A percentile compares a stretch with the other conserved stretches of the same genome.
Conservation (phyloP, 345 rosid species). For the Rhodamnia argentea region DNA sequence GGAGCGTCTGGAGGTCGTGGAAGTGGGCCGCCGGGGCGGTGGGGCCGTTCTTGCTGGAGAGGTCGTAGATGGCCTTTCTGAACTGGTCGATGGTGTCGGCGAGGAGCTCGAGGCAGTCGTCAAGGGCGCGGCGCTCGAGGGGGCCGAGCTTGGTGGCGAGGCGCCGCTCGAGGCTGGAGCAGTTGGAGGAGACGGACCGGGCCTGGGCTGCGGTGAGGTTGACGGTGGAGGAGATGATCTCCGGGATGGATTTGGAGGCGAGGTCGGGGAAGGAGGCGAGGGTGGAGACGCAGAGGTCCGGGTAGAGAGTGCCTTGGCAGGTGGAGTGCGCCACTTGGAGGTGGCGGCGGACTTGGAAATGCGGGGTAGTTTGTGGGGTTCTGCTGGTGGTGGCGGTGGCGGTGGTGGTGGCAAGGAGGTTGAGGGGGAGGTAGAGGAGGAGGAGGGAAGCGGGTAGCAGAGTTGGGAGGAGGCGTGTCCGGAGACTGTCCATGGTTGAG, state of each 20-base stretch:
- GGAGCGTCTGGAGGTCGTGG: slow-evolving; percentile 49
- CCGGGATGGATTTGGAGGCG: slow-evolving; percentile 19
- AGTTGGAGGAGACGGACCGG: slow-evolving; percentile 29
- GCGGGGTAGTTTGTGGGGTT: not conserved
- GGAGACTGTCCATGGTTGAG: not conserved
- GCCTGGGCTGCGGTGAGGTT: slow-evolving; percentile 43
- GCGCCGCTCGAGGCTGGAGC: slow-evolving; percentile 25
- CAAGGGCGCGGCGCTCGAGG: slow-evolving; percentile 35
- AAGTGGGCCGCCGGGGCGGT: slow-evolving; percentile 14
- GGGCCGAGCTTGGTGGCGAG: slow-evolving; percentile 9
- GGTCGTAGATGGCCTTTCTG: slow-evolving; percentile 27
- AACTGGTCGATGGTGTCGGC: slow-evolving; percentile 38
- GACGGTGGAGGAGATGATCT: slow-evolving; percentile 39
- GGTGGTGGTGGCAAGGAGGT: not conserved
- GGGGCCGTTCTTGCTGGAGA: slow-evolving; percentile 1
- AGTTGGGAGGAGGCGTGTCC: not conserved
- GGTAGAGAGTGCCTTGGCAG: not conserved
- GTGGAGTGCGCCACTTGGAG: slow-evolving; percentile 7
- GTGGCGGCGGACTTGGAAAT: slow-evolving; percentile 1
- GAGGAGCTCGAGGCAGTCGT: slow-evolving; percentile 64
- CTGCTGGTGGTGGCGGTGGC: not conserved
- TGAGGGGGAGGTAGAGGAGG: not conserved
- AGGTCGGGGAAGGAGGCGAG: slow-evolving; percentile 39
- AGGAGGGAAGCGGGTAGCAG: not conserved
- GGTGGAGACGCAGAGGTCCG: slow-evolving; percentile 53